Conservation (phyloP, 2,329 filamentous ascomycete species). For the Diplodia sapinea region DNA sequence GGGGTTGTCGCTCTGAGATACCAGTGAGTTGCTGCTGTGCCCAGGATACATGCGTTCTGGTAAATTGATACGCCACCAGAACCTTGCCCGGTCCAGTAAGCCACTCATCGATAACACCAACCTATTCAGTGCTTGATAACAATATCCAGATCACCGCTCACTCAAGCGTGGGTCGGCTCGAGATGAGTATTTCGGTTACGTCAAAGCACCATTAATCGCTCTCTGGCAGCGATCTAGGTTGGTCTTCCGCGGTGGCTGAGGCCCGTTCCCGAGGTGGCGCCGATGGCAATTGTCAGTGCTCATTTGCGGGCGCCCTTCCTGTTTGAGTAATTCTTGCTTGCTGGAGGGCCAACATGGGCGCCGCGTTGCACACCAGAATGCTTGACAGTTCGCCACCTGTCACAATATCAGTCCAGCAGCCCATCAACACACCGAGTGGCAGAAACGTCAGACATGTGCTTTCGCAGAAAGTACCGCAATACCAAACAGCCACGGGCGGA, state of each 20-base stretch:
- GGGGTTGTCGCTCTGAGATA: neutral
- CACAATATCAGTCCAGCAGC: neutral
- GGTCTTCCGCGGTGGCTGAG: neutral
- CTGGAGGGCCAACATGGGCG: neutral
- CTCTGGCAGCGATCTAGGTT: neutral
- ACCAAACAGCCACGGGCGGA: neutral
- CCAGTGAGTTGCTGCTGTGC: neutral
- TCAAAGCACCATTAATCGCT: neutral
- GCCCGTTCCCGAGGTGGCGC: neutral
- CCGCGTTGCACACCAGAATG: neutral
- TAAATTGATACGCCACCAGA: neutral
- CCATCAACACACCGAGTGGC: neutral
- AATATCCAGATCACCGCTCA: neutral
- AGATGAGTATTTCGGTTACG: neutral
- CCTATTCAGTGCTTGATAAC: neutral
- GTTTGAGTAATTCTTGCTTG: conserved; percentile 7
- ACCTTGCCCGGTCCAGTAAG: neutral
- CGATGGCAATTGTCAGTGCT: neutral
- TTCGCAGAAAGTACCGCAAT: neutral
- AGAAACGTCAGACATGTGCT: neutral
- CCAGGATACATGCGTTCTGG: neutral
- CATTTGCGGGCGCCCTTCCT: conserved; percentile 3
- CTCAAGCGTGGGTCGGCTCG: neutral
- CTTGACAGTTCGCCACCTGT: neutral
- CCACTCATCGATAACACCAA: neutral